Evolutionary conservation across 768 basidiomycete genomes (phyloP).

Genomic region (Filobasidium floriforme): DNA sequence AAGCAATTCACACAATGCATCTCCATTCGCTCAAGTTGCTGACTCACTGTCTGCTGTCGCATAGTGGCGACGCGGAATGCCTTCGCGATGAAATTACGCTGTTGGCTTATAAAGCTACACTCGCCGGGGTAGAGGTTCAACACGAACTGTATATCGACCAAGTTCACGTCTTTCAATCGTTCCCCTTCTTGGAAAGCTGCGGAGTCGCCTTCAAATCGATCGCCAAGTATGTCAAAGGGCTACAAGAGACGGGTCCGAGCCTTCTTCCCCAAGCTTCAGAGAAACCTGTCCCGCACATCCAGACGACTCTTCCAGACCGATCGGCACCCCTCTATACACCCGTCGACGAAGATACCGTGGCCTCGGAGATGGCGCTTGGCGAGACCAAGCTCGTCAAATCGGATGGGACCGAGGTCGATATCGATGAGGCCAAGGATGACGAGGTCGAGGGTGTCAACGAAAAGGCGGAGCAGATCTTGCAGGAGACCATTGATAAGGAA

Average conservation of each 20-base stretch:
- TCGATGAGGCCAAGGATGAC: slow-evolving; percentile 1
- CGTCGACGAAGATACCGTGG: slow-evolving; percentile 17
- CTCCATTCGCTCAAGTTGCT: background rate
- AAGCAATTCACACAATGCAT: background rate
- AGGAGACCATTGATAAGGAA: background rate
- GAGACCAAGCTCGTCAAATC: slow-evolving; percentile 18
- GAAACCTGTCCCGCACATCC: background rate
- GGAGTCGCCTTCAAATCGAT: slow-evolving; percentile 35
- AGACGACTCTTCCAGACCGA: background rate
- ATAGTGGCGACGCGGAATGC: slow-evolving; percentile 88
- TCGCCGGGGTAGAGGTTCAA: slow-evolving; percentile 74
- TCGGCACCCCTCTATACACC: slow-evolving; percentile 7
- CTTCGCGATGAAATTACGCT: slow-evolving; percentile 88
- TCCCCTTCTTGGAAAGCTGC: slow-evolving; percentile 53
- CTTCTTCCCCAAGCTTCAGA: background rate
- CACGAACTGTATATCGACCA: slow-evolving; percentile 89
- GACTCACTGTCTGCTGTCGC: slow-evolving; percentile 35
- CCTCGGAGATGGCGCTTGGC: slow-evolving; percentile 16
- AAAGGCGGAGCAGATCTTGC: background rate
- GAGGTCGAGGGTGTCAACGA: background rate
- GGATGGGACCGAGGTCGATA: slow-evolving; percentile 22
- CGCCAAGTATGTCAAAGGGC: slow-evolving; percentile 25
- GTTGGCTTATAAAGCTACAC: slow-evolving; percentile 82
- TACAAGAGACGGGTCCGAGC: slow-evolving; percentile 4
- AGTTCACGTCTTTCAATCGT: slow-evolving; percentile 86